Evolutionary conservation across 2,329 filamentous ascomycete genomes (phyloP).

Genomic region (Exophiala viscosa): DNA sequence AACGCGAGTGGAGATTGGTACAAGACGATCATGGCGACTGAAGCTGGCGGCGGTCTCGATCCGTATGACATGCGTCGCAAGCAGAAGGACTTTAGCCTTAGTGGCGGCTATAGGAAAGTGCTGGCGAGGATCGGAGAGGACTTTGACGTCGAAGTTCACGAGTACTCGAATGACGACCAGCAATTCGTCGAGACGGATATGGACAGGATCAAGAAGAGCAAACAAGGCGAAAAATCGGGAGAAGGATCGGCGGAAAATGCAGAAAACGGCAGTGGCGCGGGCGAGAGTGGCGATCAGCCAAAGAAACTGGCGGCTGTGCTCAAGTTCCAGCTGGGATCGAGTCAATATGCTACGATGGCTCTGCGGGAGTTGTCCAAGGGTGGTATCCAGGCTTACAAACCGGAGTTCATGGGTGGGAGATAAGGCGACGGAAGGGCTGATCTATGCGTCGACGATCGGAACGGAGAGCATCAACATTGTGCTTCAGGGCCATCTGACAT

Average conservation of each 20-base stretch:
- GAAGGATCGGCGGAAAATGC: not conserved
- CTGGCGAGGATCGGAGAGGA: constrained; percentile 65
- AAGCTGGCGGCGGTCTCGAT: constrained; percentile 72
- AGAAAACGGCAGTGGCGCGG: not conserved
- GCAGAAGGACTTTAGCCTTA: constrained; percentile 83
- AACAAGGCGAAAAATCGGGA: constrained; percentile 25
- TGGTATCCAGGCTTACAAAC: constrained; percentile 59
- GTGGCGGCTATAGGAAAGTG: constrained; percentile 82
- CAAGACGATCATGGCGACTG: constrained; percentile 75
- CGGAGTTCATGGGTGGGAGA: constrained; percentile 55
- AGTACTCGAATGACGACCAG: constrained; percentile 64
- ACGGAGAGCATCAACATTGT: not conserved
- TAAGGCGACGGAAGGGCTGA: constrained; percentile 14
- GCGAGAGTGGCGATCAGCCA: constrained; percentile 9
- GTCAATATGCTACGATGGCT: constrained; percentile 82
- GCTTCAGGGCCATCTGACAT: too few species aligned
- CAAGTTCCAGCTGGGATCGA: constrained; percentile 71
- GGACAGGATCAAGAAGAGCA: constrained; percentile 57
- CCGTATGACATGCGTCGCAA: constrained; percentile 81
- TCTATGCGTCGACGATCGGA: too few species aligned
- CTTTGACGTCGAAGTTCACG: constrained; percentile 65
- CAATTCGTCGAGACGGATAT: constrained; percentile 88
- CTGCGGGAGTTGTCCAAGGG: constrained; percentile 74
- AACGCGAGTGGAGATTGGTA: constrained; percentile 86
- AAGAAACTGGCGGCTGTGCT: constrained; percentile 41